Evolutionary conservation across 495 filamentous ascomycete genomes (phyloP).

Genomic region (Penicillium cataractarum): DNA sequence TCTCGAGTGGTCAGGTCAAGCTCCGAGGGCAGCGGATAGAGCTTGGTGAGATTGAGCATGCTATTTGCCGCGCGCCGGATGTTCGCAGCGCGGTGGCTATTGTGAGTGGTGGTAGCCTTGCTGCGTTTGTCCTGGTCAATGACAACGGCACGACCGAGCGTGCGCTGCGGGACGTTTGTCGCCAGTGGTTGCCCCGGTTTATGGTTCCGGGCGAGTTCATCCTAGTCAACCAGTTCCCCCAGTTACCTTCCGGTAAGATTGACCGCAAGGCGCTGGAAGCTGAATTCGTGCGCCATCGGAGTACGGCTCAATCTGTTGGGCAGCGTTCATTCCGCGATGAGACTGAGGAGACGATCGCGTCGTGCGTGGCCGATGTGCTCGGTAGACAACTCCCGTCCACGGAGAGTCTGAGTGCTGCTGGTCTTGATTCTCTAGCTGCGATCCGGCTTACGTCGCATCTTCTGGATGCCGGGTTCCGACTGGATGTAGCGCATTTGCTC

Average conservation of each 20-base stretch:
- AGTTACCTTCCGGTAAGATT: conserved; percentile 76
- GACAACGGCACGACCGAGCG: conserved; percentile 31
- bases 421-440: conserved; percentile 73
- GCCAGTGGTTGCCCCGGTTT: conserved; percentile 70
- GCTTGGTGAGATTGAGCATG: conserved; percentile 80
- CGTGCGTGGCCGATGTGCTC: conserved; percentile 51
- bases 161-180: conserved; percentile 60
- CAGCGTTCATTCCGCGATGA: conserved; percentile 33
- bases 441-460: conserved; percentile 68
- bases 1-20: conserved; percentile 78
- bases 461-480: conserved; percentile 49
- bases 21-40: conserved; percentile 81
- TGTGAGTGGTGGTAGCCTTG: conserved; percentile 61
- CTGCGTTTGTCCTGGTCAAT: conserved; percentile 66
- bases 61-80: conserved; percentile 55
- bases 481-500: conserved; percentile 61
- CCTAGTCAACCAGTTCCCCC: conserved; percentile 62
- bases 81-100: conserved; percentile 59
- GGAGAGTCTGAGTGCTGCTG: conserved; percentile 54
- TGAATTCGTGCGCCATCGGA: conserved; percentile 49
- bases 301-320: conserved; percentile 28
- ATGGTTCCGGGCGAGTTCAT: conserved; percentile 78
- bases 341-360: conserved; percentile 51
- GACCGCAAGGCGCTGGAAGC: conserved; percentile 66
- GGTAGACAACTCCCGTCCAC: conserved; percentile 37